phyloP scores from a whole-genome alignment of 345 rosid species.

The Euphorbia peplus region DNA sequence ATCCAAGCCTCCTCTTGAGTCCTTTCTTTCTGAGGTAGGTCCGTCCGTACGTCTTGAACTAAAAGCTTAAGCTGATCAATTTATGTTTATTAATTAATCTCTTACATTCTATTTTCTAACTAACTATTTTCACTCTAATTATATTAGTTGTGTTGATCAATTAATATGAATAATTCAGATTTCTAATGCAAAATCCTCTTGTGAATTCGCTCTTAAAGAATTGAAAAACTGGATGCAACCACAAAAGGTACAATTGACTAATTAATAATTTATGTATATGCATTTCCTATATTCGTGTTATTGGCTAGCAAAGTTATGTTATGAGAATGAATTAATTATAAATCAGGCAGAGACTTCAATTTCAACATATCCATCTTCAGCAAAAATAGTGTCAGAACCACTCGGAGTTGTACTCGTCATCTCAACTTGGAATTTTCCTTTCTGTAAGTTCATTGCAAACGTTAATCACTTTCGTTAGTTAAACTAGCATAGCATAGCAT shows the following conservation, averaged over 20 bases:
- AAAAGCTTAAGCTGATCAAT: too few relatives aligned
- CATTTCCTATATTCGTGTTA: too few relatives aligned
- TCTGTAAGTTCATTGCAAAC: slow-evolving; percentile 62
- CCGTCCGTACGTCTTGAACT: too few relatives aligned
- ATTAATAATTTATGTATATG: too few relatives aligned
- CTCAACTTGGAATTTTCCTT: slow-evolving; percentile 85
- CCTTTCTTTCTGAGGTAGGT: slow-evolving; percentile 75
- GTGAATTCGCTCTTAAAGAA: slow-evolving; percentile 56
- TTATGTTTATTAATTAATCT: too few relatives aligned
- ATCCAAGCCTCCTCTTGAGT: slow-evolving; percentile 61
- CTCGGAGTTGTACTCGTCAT: slow-evolving; percentile 74
- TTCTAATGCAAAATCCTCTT: slow-evolving; percentile 46
- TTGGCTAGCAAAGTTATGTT: too few relatives aligned
- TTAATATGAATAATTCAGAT: slow-evolving; percentile 40
- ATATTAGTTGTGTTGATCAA: too few relatives aligned
- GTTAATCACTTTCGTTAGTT: too few relatives aligned
- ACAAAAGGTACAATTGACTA: slow-evolving; percentile 50
- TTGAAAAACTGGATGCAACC: slow-evolving; percentile 79
- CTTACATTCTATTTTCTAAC: too few relatives aligned
- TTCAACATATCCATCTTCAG: slow-evolving; percentile 72
- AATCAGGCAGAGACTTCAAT: slow-evolving; percentile 65
- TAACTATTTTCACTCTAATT: too few relatives aligned
- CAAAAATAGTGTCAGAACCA: slow-evolving; percentile 80
- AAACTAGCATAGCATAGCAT: too few relatives aligned
- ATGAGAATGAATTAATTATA: slow-evolving; percentile 3